Percentiles rank a stretch among this genome's conserved stretches.
phyloP scores from a whole-genome alignment of 805 yeast species.

The Lipomyces orientalis region DNA sequence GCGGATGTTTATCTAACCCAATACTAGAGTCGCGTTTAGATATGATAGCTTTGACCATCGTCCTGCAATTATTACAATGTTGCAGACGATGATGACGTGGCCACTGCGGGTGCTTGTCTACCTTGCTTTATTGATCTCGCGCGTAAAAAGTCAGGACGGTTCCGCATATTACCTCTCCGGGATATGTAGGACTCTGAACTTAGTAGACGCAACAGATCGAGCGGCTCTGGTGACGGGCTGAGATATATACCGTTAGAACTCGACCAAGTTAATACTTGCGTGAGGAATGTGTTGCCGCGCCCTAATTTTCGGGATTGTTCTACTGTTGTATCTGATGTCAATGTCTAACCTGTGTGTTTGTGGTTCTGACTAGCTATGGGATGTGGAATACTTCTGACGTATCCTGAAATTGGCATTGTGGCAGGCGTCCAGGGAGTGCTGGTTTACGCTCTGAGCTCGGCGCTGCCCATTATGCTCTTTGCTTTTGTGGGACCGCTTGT shows the following conservation, averaged over 20 bases:
- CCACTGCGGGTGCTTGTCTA: conserved; percentile 57
- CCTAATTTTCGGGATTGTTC: background rate
- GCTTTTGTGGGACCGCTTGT: conserved; percentile 82
- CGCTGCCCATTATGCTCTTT: conserved; percentile 84
- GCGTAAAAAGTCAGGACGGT: background rate
- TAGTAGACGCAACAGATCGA: background rate
- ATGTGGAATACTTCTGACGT: conserved; percentile 84
- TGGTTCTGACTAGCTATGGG: conserved; percentile 68
- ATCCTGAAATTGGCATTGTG: conserved; percentile 82
- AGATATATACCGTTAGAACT: conserved; percentile 81
- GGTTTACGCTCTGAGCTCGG: conserved; percentile 78
- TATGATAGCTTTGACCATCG: conserved; percentile 9
- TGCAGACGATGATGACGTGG: conserved; percentile 14
- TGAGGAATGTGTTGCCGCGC: conserved; percentile 58
- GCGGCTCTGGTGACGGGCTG: conserved; percentile 49
- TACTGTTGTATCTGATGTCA: background rate
- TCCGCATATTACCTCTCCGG: background rate
- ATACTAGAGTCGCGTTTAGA: background rate
- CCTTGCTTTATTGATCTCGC: conserved; percentile 16
- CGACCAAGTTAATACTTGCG: conserved; percentile 86
- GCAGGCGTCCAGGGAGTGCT: conserved; percentile 87
- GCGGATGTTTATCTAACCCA: background rate
- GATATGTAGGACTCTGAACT: background rate
- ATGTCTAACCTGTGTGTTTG: conserved; percentile 10
- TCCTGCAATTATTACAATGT: conserved; percentile 6